These are phyloP conservation scores for Moringa oleifera DNA, from an alignment of 345 rosid genomes.

Conservation along the genomic window DNA sequence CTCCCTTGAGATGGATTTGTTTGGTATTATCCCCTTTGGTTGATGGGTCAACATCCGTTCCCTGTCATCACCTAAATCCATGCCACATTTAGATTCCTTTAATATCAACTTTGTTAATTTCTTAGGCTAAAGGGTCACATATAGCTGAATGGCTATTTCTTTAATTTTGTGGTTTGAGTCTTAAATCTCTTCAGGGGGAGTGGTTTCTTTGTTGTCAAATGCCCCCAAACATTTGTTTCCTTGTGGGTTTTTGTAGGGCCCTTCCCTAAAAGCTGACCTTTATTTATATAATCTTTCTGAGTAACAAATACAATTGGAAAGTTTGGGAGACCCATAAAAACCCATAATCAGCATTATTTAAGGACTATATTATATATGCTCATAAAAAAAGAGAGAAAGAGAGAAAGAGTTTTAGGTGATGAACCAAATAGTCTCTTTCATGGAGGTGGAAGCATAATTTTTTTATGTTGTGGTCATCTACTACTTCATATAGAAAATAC, in stretches of 20 bases:
- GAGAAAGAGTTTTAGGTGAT: constrained; percentile 17
- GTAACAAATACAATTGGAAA: no score
- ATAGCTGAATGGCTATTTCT: no score
- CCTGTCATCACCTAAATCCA: constrained; percentile 93
- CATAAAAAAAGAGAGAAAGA: background rate
- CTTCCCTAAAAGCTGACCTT: no score
- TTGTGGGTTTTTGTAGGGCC: no score
- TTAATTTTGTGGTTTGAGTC: no score
- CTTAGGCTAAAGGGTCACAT: background rate
- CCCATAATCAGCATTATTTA: no score
- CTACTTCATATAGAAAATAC: constrained; percentile 25
- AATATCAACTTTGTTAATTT: constrained; percentile 43
- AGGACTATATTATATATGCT: no score
- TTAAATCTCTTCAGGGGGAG: no score
- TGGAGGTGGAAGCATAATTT: constrained; percentile 20
- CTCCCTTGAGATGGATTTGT: constrained; percentile 47
- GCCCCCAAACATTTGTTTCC: no score
- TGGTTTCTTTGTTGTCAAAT: no score
- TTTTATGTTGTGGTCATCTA: constrained; percentile 30
- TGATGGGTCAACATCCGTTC: constrained; percentile 93
- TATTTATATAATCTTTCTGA: no score
- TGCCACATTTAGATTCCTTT: constrained; percentile 80
- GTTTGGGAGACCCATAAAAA: no score
- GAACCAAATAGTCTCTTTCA: constrained; percentile 28
- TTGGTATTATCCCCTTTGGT: constrained; percentile 88